Evolutionary conservation across 768 basidiomycete genomes (phyloP).

Genomic region (Pleurotus citrinopileatus): DNA sequence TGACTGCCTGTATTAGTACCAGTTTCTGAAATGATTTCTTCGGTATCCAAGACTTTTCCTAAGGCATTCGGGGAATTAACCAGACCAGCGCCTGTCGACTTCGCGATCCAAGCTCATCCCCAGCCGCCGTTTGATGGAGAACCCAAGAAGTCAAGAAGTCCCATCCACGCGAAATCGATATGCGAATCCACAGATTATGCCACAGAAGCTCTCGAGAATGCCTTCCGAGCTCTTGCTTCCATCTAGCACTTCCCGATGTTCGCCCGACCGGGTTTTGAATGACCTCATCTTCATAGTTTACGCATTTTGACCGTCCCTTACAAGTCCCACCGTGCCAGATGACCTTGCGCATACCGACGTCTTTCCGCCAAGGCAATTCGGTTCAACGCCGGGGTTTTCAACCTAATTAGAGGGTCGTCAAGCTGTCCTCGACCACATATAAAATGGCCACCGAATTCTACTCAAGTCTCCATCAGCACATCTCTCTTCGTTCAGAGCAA

Average conservation of each 20-base stretch:
- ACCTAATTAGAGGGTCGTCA: not conserved
- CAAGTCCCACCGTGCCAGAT: constrained; percentile 1
- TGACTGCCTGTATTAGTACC: not conserved
- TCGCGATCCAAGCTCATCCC: not conserved
- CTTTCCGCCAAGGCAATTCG: constrained; percentile 6
- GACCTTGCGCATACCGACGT: constrained; percentile 7
- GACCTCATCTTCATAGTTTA: not conserved
- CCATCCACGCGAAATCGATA: not conserved
- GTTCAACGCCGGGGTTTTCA: constrained; percentile 4
- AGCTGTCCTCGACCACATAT: not conserved
- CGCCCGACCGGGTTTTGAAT: not conserved
- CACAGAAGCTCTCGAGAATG: not conserved
- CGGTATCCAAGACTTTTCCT: not conserved
- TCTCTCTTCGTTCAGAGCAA: constrained; percentile 15
- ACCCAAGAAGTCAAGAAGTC: not conserved
- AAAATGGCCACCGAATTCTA: not conserved
- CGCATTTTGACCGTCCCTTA: not conserved
- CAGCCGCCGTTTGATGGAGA: not conserved
- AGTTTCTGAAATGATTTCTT: not conserved
- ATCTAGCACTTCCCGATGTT: constrained; percentile 1
- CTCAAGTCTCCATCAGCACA: constrained; percentile 2
- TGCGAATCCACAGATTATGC: not conserved
- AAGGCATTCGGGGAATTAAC: not conserved
- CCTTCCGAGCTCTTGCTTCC: not conserved
- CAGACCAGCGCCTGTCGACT: not conserved